Percentiles rank a stretch among this genome's conserved stretches.
phyloP scores from a whole-genome alignment of 1,284 basidiomycete genomes.

The Amylostereum chailletii region DNA sequence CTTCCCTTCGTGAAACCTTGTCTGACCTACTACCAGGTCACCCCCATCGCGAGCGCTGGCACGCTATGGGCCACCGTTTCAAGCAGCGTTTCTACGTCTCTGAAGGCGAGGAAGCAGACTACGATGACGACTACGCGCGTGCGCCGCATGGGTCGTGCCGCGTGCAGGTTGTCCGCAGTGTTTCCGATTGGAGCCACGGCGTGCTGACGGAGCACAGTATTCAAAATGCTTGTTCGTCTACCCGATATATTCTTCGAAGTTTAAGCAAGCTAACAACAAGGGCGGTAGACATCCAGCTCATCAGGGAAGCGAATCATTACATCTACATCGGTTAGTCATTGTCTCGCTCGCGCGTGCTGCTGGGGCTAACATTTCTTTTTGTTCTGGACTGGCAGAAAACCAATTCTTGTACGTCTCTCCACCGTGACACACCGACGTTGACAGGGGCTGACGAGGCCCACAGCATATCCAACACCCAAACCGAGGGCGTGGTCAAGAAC shows the following conservation, averaged over 20 bases:
- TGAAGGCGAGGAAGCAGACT: slow-evolving; percentile 23
- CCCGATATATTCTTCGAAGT: slow-evolving; percentile 1
- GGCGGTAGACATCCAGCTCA: slow-evolving; percentile 66
- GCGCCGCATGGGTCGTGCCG: slow-evolving; percentile 42
- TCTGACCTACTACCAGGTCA: slow-evolving; percentile 34
- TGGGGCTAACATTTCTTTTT: not conserved
- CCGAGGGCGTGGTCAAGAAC: slow-evolving; percentile 69
- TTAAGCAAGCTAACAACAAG: not conserved
- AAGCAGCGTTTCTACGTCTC: slow-evolving; percentile 45
- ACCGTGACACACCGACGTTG: not conserved
- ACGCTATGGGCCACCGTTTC: slow-evolving; percentile 48
- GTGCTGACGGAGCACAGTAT: slow-evolving; percentile 80
- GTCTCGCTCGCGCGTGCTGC: not conserved
- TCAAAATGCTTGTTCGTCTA: slow-evolving; percentile 72
- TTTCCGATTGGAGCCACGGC: slow-evolving; percentile 89
- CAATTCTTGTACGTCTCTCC: slow-evolving; percentile 76
- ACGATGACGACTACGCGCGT: slow-evolving; percentile 27
- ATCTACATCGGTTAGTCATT: slow-evolving; percentile 73
- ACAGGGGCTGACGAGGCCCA: not conserved
- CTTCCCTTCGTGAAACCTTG: not conserved
- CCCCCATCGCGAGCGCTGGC: slow-evolving; percentile 62
- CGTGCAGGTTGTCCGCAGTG: slow-evolving; percentile 76
- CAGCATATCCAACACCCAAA: slow-evolving; percentile 70
- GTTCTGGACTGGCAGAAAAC: slow-evolving; percentile 52
- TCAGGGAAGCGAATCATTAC: slow-evolving; percentile 76